phyloP scores from a whole-genome alignment of 1,139 yeast genomes.

The Yamadazyma kanchanaburiensis region DNA sequence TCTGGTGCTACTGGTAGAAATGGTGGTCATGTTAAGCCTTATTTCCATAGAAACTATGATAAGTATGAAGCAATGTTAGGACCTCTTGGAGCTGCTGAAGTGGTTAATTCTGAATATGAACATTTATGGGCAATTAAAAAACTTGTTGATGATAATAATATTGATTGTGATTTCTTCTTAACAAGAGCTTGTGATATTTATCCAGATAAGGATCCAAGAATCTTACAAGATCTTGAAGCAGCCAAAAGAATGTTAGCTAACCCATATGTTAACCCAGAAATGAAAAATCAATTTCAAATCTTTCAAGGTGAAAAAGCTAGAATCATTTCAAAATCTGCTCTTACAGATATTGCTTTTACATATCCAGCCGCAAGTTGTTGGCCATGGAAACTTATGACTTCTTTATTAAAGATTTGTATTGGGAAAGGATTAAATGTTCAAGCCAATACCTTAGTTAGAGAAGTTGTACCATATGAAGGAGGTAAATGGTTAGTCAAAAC shows the following conservation, averaged over 20 bases:
- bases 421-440: conserved; percentile 32
- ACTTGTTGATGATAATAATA: conserved; percentile 21
- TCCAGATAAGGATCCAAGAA: conserved; percentile 12
- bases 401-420: conserved; percentile 24
- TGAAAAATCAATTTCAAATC: conserved; percentile 15
- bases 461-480: conserved; percentile 11
- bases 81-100: conserved; percentile 24
- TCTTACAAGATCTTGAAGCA: conserved; percentile 9
- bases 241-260: conserved; percentile 16
- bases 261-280: conserved; percentile 10
- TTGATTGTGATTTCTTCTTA: conserved; percentile 30
- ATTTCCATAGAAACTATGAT: conserved; percentile 21
- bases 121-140: conserved; percentile 20
- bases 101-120: conserved; percentile 27
- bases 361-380: conserved; percentile 39
- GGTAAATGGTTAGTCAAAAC: conserved; percentile 23
- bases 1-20: conserved; percentile 50
- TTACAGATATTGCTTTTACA: conserved; percentile 25
- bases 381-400: conserved; percentile 35
- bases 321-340: conserved; percentile 15
- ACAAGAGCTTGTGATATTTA: conserved; percentile 30
- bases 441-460: conserved; percentile 33
- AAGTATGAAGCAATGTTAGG: conserved; percentile 18
- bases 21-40: conserved; percentile 46
- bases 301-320: conserved; percentile 16